Evolutionary conservation across 306 rosid species (phyloP).

Genomic region (Vachellia pachyceras): DNA sequence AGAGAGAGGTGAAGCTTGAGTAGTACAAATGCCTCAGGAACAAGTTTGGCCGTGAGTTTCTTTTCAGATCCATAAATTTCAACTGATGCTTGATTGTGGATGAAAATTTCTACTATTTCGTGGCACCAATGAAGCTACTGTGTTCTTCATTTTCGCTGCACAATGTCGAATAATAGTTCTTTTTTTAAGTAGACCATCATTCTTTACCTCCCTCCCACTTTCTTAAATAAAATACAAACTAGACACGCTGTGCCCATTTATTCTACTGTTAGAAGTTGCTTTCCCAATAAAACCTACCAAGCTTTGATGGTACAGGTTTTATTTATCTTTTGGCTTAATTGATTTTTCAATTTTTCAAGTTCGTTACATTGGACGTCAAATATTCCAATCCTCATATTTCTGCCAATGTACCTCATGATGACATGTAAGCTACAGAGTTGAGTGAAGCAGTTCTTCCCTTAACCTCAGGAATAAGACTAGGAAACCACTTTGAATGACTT

Average conservation of each 20-base stretch:
- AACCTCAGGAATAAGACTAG: too few relatives aligned
- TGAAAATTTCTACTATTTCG: neutral
- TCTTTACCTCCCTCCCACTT: too few relatives aligned
- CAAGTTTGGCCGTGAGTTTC: neutral
- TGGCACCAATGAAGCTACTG: neutral
- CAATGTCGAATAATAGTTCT: neutral
- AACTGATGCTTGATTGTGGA: neutral
- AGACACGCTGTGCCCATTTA: neutral
- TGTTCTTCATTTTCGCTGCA: neutral
- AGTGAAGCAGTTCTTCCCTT: too few relatives aligned
- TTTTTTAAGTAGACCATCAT: neutral
- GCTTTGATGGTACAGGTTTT: conserved; percentile 7
- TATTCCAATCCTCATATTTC: neutral
- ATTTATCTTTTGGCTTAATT: neutral
- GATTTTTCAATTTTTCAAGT: neutral
- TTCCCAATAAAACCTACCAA: conserved; percentile 21
- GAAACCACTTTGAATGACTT: too few relatives aligned
- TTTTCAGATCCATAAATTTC: neutral
- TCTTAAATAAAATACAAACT: conserved; percentile 1
- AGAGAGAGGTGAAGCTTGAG: conserved; percentile 59
- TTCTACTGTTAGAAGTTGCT: neutral
- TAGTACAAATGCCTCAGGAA: conserved; percentile 21
- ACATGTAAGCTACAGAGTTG: too few relatives aligned
- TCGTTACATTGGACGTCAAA: neutral
- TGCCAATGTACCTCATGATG: neutral